phyloP scores from a whole-genome alignment of 352 stramenopile genomes.

The Pythium scleroteichum region DNA sequence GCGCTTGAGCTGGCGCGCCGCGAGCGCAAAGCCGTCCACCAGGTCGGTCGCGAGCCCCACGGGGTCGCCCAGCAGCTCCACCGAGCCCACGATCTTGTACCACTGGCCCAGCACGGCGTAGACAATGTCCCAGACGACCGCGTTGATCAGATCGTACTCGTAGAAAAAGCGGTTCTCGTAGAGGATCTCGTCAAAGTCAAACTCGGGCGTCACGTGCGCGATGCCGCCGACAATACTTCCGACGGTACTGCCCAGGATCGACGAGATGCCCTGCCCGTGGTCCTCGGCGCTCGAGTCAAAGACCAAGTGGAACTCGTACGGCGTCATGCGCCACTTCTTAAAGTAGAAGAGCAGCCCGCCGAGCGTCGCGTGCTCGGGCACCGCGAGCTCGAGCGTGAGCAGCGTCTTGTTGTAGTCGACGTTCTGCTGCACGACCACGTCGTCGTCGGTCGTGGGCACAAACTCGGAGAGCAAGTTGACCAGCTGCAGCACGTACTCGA shows the following conservation, averaged over 20 bases:
- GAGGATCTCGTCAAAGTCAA: conserved; percentile 70
- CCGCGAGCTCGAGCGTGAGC: conserved; percentile 45
- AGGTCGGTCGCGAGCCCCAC: conserved; percentile 84
- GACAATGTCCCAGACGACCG: conserved; percentile 74
- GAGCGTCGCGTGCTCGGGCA: conserved; percentile 49
- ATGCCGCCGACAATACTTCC: conserved; percentile 89
- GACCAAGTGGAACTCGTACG: conserved; percentile 77
- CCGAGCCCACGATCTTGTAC: conserved; percentile 89
- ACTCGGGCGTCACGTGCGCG: conserved; percentile 81
- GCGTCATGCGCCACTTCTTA: conserved; percentile 70
- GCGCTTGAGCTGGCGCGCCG: conserved; percentile 78
- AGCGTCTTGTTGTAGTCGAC: conserved; percentile 66
- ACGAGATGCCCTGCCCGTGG: conserved; percentile 72
- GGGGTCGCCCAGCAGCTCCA: conserved; percentile 83
- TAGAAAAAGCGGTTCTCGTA: conserved; percentile 86
- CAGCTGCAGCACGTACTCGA: conserved; percentile 79
- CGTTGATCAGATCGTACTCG: conserved; percentile 80
- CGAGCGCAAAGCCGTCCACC: conserved; percentile 81
- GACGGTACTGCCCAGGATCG: conserved; percentile 78
- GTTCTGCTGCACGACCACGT: conserved; percentile 54
- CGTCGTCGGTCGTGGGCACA: conserved; percentile 67
- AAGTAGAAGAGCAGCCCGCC: conserved; percentile 82
- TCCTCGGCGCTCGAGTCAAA: conserved; percentile 85
- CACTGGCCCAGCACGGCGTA: conserved; percentile 77
- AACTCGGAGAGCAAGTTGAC: conserved; percentile 78